Evolutionary conservation across 192 early-diverging fungal species (phyloP), one percentile per base, ranked within the genome.

Genomic region (Diversispora eburnea): DNA sequence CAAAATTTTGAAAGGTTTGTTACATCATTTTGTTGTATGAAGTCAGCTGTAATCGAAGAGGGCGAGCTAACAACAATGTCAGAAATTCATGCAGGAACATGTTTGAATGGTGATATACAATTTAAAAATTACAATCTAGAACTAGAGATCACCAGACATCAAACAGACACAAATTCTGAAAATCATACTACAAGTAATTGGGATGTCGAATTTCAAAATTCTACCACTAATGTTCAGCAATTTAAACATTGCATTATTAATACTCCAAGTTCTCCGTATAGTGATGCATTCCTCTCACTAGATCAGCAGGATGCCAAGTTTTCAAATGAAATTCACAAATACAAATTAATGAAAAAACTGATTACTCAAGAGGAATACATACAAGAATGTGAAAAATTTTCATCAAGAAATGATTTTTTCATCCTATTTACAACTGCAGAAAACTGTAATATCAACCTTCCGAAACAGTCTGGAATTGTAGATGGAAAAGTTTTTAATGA

Each of bases 321-420:
- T 63, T 3, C 41, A 48, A 80, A 61, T 8, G 73, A 80, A 75
- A 54, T 77, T 49, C 79, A 80, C 65, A 72, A 79, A 68, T 77
- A 73, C 65, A 77, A 77, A 61, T 69, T 74, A 3, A 54, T 15
- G 43, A 39, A 49, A 71, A 57, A 57, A 12, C 43, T 46, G 63
- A 54, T 67, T 19, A 20, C 20, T 9, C 33, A 55, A 56, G 48
- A 72, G 1, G 41, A 70, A 42, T 80, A 74, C 43, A 8, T 42
- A 71, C 10, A 45, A 20, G 79, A 80, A 49, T 61, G 71, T 42
- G 15, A 22, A 25, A 77, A 76, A 55, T 71, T 75, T 70, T 67
- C 73, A 71, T 75, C 75, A 43, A 20, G 70, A 10, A 69, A 70
- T 20, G 79, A 77, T 67, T 77, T 77, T 66, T 79, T 80, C 51